A percentile compares a stretch with the other conserved stretches of the same genome.
Evolutionary conservation across 2,329 filamentous ascomycete species (phyloP).

Genomic region (Colletotrichum camelliae): DNA sequence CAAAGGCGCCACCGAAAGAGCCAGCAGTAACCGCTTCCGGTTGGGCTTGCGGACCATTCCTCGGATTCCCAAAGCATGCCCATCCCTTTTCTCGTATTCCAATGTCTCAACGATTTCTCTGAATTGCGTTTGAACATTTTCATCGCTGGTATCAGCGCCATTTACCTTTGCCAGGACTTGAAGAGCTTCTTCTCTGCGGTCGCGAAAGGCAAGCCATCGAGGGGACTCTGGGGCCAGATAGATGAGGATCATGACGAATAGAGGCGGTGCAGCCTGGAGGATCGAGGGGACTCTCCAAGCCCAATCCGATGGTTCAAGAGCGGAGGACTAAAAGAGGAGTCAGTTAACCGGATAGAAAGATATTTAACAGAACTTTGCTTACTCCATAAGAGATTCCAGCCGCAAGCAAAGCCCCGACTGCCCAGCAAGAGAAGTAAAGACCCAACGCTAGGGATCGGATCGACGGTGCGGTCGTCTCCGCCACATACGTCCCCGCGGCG

Average conservation of each 20-base stretch:
- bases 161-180: neutral
- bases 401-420: conserved; percentile 61
- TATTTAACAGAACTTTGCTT: neutral
- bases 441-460: conserved; percentile 70
- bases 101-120: conserved; percentile 6
- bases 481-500: conserved; percentile 72
- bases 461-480: conserved; percentile 65
- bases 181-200: conserved; percentile 11
- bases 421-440: conserved; percentile 67
- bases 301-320: neutral
- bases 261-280: conserved; percentile 20
- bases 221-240: neutral
- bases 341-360: neutral
- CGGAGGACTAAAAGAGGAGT: neutral
- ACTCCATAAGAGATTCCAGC: neutral
- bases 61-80: neutral
- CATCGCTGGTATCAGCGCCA: neutral
- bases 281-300: conserved; percentile 25
- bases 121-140: neutral
- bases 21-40: neutral
- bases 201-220: neutral
- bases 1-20: neutral
- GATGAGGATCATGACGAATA: neutral
- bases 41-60: neutral
- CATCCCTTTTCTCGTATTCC: neutral